phyloP scores from a whole-genome alignment of 225 moss, liverwort and hornwort genomes.

The Pseudoscleropodium purum region DNA sequence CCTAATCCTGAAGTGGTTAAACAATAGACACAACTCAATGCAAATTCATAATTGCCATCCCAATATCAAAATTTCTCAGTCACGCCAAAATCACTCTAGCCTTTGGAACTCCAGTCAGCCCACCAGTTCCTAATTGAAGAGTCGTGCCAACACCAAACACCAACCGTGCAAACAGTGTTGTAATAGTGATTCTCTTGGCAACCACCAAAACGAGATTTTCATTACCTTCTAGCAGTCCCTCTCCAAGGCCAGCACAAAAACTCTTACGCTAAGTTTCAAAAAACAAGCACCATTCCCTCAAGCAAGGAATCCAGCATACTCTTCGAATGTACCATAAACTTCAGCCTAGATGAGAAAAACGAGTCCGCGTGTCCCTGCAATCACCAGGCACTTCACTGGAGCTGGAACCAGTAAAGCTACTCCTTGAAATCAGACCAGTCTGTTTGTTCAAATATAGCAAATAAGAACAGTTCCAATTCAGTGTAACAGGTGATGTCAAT shows the following conservation, averaged over 20 bases:
- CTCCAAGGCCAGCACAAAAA: neutral
- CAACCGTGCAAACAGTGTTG: neutral
- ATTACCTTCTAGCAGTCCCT: neutral
- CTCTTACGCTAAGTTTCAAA: neutral
- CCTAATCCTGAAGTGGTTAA: too few relatives aligned
- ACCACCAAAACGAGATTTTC: neutral
- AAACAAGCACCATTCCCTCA: neutral
- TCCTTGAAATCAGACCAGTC: neutral
- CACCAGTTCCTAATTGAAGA: neutral
- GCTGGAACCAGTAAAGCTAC: neutral
- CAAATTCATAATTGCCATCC: neutral
- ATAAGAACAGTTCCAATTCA: neutral
- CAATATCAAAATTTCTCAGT: neutral
- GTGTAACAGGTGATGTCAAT: neutral
- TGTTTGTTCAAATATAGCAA: neutral
- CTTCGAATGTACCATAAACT: neutral
- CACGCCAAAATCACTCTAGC: neutral
- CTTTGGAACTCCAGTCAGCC: neutral
- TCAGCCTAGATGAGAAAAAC: neutral
- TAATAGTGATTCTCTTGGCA: neutral
- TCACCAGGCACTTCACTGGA: neutral
- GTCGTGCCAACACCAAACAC: neutral
- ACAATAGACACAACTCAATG: neutral
- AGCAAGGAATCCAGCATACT: neutral
- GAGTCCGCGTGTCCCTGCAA: neutral